Percentiles rank a stretch among this genome's conserved stretches.
phyloP scores from a whole-genome alignment of 2,329 filamentous ascomycete species.

The Magnaporthiopsis poae region DNA sequence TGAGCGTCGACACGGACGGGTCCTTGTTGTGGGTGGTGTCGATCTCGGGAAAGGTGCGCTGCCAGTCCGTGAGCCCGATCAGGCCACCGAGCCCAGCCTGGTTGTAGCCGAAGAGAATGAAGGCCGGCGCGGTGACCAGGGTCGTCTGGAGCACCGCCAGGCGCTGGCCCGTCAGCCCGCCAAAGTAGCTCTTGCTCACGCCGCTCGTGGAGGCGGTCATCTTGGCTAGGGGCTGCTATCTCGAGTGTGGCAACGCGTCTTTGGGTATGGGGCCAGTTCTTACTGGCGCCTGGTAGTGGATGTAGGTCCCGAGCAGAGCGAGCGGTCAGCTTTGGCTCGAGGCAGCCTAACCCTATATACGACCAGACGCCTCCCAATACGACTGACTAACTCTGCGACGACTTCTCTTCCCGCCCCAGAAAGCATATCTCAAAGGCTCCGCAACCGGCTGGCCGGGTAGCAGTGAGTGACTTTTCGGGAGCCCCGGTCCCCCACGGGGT shows the following conservation, averaged over 20 bases:
- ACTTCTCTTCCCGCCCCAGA: background rate
- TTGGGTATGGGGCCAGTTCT: background rate
- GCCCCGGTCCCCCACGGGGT: background rate
- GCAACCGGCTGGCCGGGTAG: no score
- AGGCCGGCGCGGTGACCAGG: conserved; percentile 20
- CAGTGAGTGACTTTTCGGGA: background rate
- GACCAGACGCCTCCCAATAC: no score
- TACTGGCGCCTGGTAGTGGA: background rate
- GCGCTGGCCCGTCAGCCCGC: conserved; percentile 12
- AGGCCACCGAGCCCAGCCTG: conserved; percentile 40
- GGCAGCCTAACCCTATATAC: background rate
- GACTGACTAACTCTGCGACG: no score
- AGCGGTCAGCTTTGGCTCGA: background rate
- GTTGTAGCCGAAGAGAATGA: conserved; percentile 43
- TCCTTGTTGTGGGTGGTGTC: conserved; percentile 35
- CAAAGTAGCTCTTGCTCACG: conserved; percentile 6
- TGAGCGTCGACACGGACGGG: conserved; percentile 25
- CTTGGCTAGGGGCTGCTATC: background rate
- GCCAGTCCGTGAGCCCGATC: conserved; percentile 23
- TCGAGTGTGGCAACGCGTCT: background rate
- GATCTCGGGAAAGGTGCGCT: conserved; percentile 37
- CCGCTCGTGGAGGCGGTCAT: background rate
- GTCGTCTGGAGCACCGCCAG: conserved; percentile 13
- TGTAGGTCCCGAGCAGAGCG: background rate
- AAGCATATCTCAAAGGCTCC: background rate